Evolutionary conservation across 116 monocot genomes (phyloP), one percentile per base, ranked within the genome.

Genomic region (Trichopus zeylanicus): DNA sequence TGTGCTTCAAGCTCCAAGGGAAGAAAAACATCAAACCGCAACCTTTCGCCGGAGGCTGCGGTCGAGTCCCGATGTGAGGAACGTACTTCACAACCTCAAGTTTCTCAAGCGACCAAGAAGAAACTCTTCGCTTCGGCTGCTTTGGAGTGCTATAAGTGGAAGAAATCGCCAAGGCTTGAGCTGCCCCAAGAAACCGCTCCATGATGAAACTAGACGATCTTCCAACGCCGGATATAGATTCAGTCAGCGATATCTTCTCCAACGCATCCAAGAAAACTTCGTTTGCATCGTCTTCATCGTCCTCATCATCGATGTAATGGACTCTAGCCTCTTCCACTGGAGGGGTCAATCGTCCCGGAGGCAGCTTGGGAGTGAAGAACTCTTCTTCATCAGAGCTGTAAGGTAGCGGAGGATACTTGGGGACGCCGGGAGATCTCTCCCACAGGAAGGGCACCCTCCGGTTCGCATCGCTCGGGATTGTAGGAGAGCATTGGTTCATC

Each of bases 111-210:
- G 26, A 11, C 8, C 23, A 10, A 33, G 33, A 46, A 46, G 31
- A 26, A 30, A 38, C 29, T 22, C 55, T 61, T 22, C 22, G 16
- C 8, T 13, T 48, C 19, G 32, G 33, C 33, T n/a, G n/a, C n/a
- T 69, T 76, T 6, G 70, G 26, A 25, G 0, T n/a, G n/a, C 18
- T 18, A 51, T n/a, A 42, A 53, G n/a, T n/a, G n/a, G n/a, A 46
- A 0, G 74, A 70, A 12, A 74, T 54, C 12, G 81, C 86, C 19
- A 86, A 28, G 9, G 78, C 81, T 13, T 66, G 69, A 39, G 86
- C 81, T 12, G 81, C 86, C 0, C 75, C 81, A 16, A 86, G 78
- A 54, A 86, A 86, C 26, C 86, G 73, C 26, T 78, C 65, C 78
- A 86, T 86, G 70, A 86, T 81, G 68, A 78, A 86, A 54, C 86